Evolutionary conservation across 208 protist genomes (phyloP).

Genomic region (Trypanosoma avium): DNA sequence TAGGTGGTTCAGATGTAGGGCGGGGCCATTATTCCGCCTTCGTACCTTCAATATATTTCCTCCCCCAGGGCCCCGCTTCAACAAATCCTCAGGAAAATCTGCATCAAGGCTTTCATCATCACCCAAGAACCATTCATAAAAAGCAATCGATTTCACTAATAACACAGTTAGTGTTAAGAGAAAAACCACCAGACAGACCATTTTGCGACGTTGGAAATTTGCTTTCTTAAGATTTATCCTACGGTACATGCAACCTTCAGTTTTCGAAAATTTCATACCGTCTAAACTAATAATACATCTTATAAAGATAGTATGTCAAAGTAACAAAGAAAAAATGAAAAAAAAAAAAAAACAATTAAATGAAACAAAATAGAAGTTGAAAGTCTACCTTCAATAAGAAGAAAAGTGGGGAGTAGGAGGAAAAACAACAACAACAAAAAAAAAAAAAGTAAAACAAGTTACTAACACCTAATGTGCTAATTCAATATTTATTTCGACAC

Average conservation of each 20-base stretch:
- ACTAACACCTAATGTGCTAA: too few relatives aligned
- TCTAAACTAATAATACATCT: too few relatives aligned
- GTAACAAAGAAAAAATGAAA: not conserved
- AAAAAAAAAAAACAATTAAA: not conserved
- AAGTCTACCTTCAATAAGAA: not conserved
- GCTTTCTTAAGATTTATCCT: too few relatives aligned
- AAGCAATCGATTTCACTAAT: not conserved
- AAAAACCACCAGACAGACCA: not conserved
- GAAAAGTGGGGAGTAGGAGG: constrained; percentile 1
- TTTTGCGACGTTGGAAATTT: not conserved
- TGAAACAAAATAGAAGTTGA: not conserved
- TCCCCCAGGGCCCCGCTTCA: constrained; percentile 3
- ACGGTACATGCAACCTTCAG: too few relatives aligned
- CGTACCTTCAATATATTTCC: not conserved
- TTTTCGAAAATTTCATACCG: too few relatives aligned
- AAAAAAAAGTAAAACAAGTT: too few relatives aligned
- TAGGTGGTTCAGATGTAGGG: constrained; percentile 1
- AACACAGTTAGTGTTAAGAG: not conserved
- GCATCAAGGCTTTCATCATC: not conserved
- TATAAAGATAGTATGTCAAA: too few relatives aligned
- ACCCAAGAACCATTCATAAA: too few relatives aligned
- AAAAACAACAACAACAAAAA: too few relatives aligned
- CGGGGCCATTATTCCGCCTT: too few relatives aligned
- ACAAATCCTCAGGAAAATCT: not conserved
- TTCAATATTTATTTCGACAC: too few relatives aligned